Conservation (phyloP, 495 filamentous ascomycete genomes). For the Neurospora africana region DNA sequence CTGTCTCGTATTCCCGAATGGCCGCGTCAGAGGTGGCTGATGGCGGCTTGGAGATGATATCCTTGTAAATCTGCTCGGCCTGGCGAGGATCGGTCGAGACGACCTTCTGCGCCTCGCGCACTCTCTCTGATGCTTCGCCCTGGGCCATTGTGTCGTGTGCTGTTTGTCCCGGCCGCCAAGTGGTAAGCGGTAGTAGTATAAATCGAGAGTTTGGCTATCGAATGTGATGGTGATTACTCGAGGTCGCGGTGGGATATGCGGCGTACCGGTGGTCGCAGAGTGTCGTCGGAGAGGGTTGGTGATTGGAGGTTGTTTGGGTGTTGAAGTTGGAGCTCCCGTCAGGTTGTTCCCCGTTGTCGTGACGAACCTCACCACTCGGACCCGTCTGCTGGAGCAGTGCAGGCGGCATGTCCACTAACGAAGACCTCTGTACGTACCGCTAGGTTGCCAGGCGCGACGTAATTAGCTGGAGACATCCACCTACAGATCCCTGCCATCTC, state of each 20-base stretch:
- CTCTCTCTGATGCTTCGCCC: conserved; percentile 33
- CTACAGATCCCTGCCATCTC: background rate
- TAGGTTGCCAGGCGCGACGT: conserved; percentile 26
- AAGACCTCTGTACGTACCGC: conserved; percentile 1
- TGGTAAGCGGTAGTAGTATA: background rate
- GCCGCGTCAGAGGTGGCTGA: conserved; percentile 71
- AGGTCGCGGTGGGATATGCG: background rate
- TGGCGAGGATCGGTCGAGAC: conserved; percentile 65
- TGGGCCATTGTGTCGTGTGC: conserved; percentile 30
- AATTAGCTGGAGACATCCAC: conserved; percentile 8
- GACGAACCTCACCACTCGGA: background rate
- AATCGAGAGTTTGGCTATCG: background rate
- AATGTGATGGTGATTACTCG: background rate
- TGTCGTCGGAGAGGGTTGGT: background rate
- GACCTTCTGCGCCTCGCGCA: conserved; percentile 70
- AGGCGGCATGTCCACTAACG: background rate
- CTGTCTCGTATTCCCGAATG: conserved; percentile 76
- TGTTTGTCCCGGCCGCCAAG: background rate
- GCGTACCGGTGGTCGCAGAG: conserved; percentile 4
- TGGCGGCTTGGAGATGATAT: conserved; percentile 74
- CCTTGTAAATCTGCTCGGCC: conserved; percentile 76
- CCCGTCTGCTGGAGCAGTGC: background rate
- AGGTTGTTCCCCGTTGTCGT: background rate
- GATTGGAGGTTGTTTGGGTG: background rate
- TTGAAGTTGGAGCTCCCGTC: background rate